Base-by-base conservation (phyloP, 441 rosid genomes). In the Pelargonium exstipulatum region DNA sequence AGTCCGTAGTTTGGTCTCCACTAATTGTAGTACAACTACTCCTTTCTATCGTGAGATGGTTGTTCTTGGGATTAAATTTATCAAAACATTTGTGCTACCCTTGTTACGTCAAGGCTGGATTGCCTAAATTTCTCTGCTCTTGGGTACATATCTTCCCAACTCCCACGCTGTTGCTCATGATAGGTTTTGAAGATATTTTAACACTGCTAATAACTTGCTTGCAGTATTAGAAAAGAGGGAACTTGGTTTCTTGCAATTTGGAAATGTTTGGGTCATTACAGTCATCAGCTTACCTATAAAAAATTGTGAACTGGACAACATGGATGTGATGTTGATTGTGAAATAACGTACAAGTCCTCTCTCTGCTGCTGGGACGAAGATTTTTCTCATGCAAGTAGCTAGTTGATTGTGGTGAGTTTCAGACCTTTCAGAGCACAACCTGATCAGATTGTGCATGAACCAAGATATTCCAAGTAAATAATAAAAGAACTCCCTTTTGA, bases 401-500 rank as follows among this genome's bases (percentile, higher is more conserved):
- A 10, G 16, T 16, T 2, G 16, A 48, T 48, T 48, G 32, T 8
- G 63, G 9, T 58, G 22, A 60, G 40, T 43, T 9, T 12, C 22
- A 24, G 63, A 60, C 63, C 35, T 60, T 22, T 9, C 35, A 22
- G 63, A 60, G 22, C 35, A 10, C 63, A 60, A 60, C 63, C 13
- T 60, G 2, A 1, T 22, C n/a, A 60, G 13, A 24, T 12, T 9
- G 13, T 60, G 63, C 32, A 60, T 60, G 63, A 60, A 60, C 35
- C 35, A 22, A 16, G 8, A 8, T 10, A 9, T 60, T 60, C 37
- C 13, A 3, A 10, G 6, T 13, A 60, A 22, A 60, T 2, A 20
- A 60, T 22, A 18, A 60, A 18, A 57, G 3, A 9, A 20, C 13
- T 57, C n/a, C 62, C 26, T 18, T 57, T 57, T 20, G 62, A 57